Conservation (phyloP, 139 green algal genomes). For the Chlorella ohadii region DNA sequence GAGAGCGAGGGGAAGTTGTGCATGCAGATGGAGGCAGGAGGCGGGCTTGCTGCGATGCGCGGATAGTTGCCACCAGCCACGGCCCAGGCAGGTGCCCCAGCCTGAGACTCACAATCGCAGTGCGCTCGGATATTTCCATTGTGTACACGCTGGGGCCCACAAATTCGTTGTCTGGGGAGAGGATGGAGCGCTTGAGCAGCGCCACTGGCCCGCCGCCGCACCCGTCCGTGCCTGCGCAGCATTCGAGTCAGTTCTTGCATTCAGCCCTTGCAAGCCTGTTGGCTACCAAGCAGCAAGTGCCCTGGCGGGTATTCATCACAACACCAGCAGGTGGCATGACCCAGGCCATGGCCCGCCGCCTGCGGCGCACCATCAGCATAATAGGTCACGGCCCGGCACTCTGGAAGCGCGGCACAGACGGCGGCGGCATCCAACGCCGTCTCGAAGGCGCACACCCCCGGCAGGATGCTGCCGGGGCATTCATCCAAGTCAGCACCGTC, state of each 20-base stretch:
- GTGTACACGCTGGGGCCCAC: background rate
- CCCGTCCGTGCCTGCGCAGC: background rate
- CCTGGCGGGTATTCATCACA: too few species aligned
- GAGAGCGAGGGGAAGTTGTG: too few species aligned
- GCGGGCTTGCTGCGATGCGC: background rate
- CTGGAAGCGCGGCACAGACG: background rate
- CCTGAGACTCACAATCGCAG: too few species aligned
- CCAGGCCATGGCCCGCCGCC: background rate
- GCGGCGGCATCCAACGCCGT: background rate
- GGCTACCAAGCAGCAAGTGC: too few species aligned
- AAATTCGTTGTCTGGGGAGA: background rate
- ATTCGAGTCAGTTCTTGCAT: too few species aligned
- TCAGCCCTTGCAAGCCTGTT: too few species aligned
- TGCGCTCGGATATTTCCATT: background rate
- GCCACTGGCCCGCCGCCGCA: background rate
- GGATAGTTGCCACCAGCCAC: too few species aligned
- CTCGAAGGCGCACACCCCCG: background rate
- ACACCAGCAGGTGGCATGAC: background rate
- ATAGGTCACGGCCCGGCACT: background rate
- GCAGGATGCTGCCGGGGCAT: background rate
- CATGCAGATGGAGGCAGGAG: too few species aligned
- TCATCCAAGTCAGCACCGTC: background rate
- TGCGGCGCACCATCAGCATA: background rate
- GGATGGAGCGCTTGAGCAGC: conserved; percentile 3
- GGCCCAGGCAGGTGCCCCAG: too few species aligned